Conservation (phyloP, 495 filamentous ascomycete species). For the Neurospora africana region DNA sequence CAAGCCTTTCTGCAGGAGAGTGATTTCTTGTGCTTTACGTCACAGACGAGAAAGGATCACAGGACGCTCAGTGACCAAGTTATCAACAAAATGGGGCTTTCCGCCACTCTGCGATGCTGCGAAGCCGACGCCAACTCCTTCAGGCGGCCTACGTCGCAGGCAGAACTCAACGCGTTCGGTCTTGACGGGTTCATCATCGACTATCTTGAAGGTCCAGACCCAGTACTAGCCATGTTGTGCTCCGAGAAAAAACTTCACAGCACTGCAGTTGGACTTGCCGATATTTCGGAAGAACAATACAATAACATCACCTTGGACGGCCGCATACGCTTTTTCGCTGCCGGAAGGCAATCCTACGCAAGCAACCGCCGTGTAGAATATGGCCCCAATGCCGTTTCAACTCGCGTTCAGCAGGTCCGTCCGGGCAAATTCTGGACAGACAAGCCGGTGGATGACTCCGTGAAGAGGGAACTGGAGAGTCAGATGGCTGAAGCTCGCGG, state of each 20-base stretch:
- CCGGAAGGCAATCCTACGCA: conserved; percentile 46
- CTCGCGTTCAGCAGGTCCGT: conserved; percentile 43
- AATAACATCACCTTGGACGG: conserved; percentile 39
- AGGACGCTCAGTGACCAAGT: conserved; percentile 49
- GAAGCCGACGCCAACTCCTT: conserved; percentile 39
- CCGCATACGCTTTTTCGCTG: conserved; percentile 49
- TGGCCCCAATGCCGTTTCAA: conserved; percentile 56
- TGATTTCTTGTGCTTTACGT: conserved; percentile 66
- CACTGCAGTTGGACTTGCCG: conserved; percentile 51
- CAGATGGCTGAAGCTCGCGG: conserved; percentile 24
- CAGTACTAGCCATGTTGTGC: conserved; percentile 81
- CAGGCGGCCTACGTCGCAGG: conserved; percentile 41
- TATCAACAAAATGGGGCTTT: conserved; percentile 46
- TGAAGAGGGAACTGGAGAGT: conserved; percentile 38
- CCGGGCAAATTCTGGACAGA: conserved; percentile 61
- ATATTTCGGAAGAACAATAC: conserved; percentile 55
- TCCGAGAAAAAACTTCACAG: conserved; percentile 51
- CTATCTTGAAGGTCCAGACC: conserved; percentile 67
- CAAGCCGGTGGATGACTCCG: conserved; percentile 55
- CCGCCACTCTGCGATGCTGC: conserved; percentile 52
- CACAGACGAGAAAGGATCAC: conserved; percentile 62
- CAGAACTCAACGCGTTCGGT: conserved; percentile 46
- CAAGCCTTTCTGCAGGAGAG: conserved; percentile 55
- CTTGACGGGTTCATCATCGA: conserved; percentile 74
- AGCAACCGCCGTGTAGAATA: conserved; percentile 63